A percentile compares a stretch with the other conserved stretches of the same genome.
phyloP scores from a whole-genome alignment of 345 rosid genomes.

The Populus simonii region DNA sequence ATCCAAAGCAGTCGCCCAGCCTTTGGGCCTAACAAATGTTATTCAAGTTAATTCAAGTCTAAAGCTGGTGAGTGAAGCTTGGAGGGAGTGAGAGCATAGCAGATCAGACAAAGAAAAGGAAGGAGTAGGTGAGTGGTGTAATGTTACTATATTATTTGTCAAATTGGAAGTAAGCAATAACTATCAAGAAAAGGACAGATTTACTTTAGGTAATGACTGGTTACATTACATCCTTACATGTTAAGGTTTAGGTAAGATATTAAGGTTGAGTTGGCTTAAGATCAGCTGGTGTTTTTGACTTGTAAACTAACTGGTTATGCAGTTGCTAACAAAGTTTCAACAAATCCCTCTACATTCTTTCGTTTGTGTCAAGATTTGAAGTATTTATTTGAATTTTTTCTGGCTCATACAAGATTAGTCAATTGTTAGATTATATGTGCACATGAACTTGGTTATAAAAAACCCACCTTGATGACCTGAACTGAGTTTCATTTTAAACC shows the following conservation, averaged over 20 bases:
- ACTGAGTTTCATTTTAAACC: too few relatives aligned
- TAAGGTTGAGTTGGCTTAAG: background rate
- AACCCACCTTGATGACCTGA: too few relatives aligned
- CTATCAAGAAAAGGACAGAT: background rate
- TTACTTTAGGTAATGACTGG: background rate
- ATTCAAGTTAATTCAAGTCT: background rate
- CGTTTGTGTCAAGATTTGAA: background rate
- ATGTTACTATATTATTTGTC: background rate
- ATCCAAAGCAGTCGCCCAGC: background rate
- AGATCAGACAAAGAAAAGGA: background rate
- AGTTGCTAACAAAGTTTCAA: background rate
- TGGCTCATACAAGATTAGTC: too few relatives aligned
- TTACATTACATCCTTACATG: background rate
- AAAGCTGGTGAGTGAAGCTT: background rate
- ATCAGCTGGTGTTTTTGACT: too few relatives aligned
- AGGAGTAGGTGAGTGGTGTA: slow-evolving; percentile 4
- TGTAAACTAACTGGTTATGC: too few relatives aligned
- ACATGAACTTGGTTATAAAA: too few relatives aligned
- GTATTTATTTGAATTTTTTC: too few relatives aligned
- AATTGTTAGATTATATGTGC: too few relatives aligned
- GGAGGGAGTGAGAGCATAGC: background rate
- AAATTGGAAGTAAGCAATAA: background rate
- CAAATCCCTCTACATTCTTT: background rate
- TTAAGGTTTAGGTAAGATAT: too few relatives aligned
- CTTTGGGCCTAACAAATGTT: background rate